phyloP scores from a whole-genome alignment of 495 filamentous ascomycete genomes.

The Lepidopterella palustris region DNA sequence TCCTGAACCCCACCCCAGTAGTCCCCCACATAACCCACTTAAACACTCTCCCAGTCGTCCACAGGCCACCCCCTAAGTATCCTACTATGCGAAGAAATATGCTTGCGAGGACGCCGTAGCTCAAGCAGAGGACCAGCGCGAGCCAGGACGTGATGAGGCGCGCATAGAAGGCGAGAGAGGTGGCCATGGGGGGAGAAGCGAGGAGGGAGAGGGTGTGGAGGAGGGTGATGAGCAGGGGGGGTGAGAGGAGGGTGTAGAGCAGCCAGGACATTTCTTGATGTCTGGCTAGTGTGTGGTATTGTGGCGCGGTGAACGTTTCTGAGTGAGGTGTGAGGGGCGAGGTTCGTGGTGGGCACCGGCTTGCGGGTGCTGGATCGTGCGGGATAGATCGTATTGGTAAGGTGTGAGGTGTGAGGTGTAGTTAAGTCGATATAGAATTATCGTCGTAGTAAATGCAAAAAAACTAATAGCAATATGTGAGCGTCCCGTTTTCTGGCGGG shows the following conservation, averaged over 20 bases:
- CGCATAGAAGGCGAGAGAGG: conserved; percentile 54
- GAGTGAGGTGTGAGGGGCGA: too few relatives aligned
- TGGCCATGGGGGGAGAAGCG: conserved; percentile 39
- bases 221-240: conserved; percentile 43
- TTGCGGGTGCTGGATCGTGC: too few relatives aligned
- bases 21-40: conserved; percentile 69
- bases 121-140: conserved; percentile 57
- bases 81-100: conserved; percentile 65
- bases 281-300: too few relatives aligned
- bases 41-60: conserved; percentile 74
- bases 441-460: too few relatives aligned
- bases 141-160: conserved; percentile 67
- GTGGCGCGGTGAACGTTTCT: too few relatives aligned
- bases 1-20: conserved; percentile 72
- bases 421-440: too few relatives aligned
- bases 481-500: too few relatives aligned
- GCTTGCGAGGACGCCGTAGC: conserved; percentile 72
- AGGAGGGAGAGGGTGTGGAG: conserved; percentile 17
- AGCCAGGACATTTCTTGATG: conserved; percentile 26
- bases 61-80: conserved; percentile 71
- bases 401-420: too few relatives aligned
- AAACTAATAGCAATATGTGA: too few relatives aligned
- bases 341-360: too few relatives aligned
- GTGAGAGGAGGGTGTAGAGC: conserved; percentile 38
- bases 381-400: too few relatives aligned